Conservation (phyloP, 2,329 filamentous ascomycete species). For the Beauveria asiatica region DNA sequence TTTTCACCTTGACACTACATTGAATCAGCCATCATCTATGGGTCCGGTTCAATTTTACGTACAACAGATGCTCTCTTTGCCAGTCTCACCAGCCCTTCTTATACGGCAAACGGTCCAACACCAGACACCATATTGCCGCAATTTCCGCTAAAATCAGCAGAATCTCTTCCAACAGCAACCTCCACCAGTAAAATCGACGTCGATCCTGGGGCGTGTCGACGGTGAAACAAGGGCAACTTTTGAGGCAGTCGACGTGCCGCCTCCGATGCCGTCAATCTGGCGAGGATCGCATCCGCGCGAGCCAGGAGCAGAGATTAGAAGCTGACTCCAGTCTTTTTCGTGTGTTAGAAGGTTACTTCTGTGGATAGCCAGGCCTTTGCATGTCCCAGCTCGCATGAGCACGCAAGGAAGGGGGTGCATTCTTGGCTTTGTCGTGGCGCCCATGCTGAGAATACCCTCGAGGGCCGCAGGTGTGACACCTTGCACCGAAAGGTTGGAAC, state of each 20-base stretch:
- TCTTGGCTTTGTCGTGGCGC: not conserved
- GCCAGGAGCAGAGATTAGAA: conserved; percentile 47
- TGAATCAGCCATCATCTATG: not conserved
- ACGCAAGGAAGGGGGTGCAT: conserved; percentile 34
- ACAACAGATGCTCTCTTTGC: conserved; percentile 19
- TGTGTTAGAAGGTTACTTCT: conserved; percentile 40
- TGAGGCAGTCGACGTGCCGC: conserved; percentile 50
- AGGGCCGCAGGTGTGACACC: not conserved
- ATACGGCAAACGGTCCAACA: conserved; percentile 51
- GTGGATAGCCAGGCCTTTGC: conserved; percentile 52
- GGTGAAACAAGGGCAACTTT: conserved; percentile 51
- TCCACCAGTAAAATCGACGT: conserved; percentile 39
- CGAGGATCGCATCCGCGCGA: conserved; percentile 45
- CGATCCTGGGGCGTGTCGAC: conserved; percentile 31
- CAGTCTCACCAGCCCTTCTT: conserved; percentile 34
- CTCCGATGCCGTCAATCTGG: conserved; percentile 56
- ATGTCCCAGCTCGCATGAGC: conserved; percentile 56
- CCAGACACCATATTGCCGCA: conserved; percentile 56
- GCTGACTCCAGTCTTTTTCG: conserved; percentile 36
- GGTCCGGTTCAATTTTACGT: conserved; percentile 15
- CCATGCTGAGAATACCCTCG: conserved; percentile 3
- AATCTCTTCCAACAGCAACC: conserved; percentile 40
- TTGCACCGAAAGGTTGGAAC: not conserved
- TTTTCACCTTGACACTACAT: conserved; percentile 24
- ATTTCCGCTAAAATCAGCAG: conserved; percentile 51